These are phyloP conservation scores for Septoria petroselini DNA, from an alignment of 2,329 filamentous ascomycete genomes.

Conservation along the genomic window DNA sequence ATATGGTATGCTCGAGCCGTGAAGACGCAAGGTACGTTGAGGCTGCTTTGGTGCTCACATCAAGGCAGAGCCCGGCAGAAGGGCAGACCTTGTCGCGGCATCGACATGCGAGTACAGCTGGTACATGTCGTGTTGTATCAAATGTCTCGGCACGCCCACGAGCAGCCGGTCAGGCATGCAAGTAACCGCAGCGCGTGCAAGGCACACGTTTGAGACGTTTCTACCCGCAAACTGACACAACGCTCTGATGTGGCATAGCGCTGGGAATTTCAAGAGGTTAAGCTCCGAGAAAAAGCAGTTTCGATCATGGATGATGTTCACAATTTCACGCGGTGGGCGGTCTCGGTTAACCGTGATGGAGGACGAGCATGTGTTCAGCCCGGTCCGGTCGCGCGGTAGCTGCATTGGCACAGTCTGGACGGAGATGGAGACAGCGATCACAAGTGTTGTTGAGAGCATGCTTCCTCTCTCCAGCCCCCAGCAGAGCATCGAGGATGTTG, in stretches of 20 bases:
- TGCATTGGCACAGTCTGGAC: slow-evolving; percentile 1
- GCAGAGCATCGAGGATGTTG: slow-evolving; percentile 11
- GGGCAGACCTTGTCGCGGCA: slow-evolving; percentile 2
- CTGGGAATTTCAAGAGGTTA: too few relatives aligned
- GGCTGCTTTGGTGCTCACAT: background rate
- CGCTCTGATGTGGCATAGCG: slow-evolving; percentile 6
- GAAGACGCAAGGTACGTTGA: slow-evolving; percentile 1
- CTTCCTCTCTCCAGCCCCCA: slow-evolving; percentile 7
- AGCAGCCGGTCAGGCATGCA: slow-evolving; percentile 6
- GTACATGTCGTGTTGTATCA: slow-evolving; percentile 16
- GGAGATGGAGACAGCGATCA: slow-evolving; percentile 9
- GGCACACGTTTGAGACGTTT: slow-evolving; percentile 1
- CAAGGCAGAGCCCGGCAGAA: background rate
- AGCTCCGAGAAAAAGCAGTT: too few relatives aligned
- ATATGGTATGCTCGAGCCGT: slow-evolving; percentile 2
- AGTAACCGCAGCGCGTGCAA: slow-evolving; percentile 2
- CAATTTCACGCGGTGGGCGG: too few relatives aligned
- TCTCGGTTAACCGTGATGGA: slow-evolving; percentile 4
- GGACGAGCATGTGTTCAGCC: background rate
- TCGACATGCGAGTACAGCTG: slow-evolving; percentile 5
- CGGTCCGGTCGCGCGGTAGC: background rate
- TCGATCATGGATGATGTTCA: background rate
- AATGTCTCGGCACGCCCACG: slow-evolving; percentile 15
- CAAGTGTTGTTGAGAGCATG: slow-evolving; percentile 10
- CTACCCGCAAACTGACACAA: slow-evolving; percentile 4